Percentiles rank a stretch among this genome's conserved stretches.
phyloP scores from a whole-genome alignment of 345 rosid species.

The Physaria fendleri region DNA sequence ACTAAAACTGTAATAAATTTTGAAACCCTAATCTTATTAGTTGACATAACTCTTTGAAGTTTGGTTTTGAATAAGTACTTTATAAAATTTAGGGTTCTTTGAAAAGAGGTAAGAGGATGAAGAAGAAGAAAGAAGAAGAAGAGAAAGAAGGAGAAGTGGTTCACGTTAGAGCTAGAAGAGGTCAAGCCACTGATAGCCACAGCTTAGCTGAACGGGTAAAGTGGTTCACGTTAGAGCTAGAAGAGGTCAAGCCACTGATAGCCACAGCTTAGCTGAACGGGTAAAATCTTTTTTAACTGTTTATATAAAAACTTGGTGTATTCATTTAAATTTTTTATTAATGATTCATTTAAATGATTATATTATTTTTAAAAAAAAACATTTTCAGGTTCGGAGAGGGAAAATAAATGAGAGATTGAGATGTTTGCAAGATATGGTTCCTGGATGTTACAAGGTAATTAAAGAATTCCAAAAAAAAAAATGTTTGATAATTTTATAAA shows the following conservation, averaged over 20 bases:
- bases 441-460: conserved; percentile 72
- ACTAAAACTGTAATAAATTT: conserved; percentile 25
- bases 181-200: conserved; percentile 92
- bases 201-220: conserved; percentile 90
- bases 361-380: too few relatives aligned
- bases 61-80: not conserved
- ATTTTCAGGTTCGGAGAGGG: conserved; percentile 63
- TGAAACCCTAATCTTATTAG: conserved; percentile 9
- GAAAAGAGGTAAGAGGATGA: conserved; percentile 47
- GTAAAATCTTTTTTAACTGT: not conserved
- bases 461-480: too few relatives aligned
- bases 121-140: conserved; percentile 31
- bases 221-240: too few relatives aligned
- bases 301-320: not conserved
- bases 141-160: conserved; percentile 59
- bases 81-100: conserved; percentile 6
- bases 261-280: too few relatives aligned
- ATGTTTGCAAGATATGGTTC: conserved; percentile 68
- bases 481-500: too few relatives aligned
- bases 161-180: conserved; percentile 93
- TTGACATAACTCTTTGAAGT: not conserved
- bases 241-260: too few relatives aligned
- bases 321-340: not conserved
- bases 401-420: conserved; percentile 67
- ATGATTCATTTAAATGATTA: not conserved